Percentiles rank a stretch among this genome's conserved stretches.
These are phyloP conservation scores for Catenaria anguillulae DNA, from an alignment of 371 early-diverging fungal genomes.

Conservation along the genomic window DNA sequence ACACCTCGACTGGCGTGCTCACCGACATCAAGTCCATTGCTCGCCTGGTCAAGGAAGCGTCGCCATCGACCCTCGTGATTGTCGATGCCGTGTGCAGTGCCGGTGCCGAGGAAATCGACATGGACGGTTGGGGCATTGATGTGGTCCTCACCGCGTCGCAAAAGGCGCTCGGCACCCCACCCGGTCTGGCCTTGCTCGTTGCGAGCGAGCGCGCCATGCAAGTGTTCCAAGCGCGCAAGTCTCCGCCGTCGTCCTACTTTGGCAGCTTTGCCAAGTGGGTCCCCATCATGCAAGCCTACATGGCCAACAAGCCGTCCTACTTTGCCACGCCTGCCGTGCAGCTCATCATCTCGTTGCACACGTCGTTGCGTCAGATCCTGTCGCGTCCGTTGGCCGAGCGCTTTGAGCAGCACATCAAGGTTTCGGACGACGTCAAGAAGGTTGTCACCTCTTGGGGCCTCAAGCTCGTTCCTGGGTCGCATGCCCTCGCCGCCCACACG, in stretches of 20 bases:
- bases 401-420: slow-evolving; percentile 52
- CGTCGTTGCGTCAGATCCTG: slow-evolving; percentile 62
- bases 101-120: slow-evolving; percentile 78
- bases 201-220: slow-evolving; percentile 55
- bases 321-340: slow-evolving; percentile 97
- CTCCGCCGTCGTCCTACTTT: slow-evolving; percentile 56
- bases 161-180: slow-evolving; percentile 87
- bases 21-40: slow-evolving; percentile 64
- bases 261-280: slow-evolving; percentile 66
- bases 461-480: slow-evolving; percentile 42
- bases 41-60: slow-evolving; percentile 50
- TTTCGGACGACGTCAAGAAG: slow-evolving; percentile 56
- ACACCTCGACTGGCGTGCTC: slow-evolving; percentile 89
- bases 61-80: slow-evolving; percentile 76
- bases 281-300: slow-evolving; percentile 83
- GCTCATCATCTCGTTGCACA: slow-evolving; percentile 73
- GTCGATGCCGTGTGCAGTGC: slow-evolving; percentile 94
- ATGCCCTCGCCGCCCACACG: slow-evolving; percentile 4
- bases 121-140: slow-evolving; percentile 85
- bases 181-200: slow-evolving; percentile 70
- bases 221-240: slow-evolving; percentile 51
- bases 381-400: slow-evolving; percentile 34
- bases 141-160: slow-evolving; percentile 81
- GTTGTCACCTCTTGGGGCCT: slow-evolving; percentile 52
- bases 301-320: slow-evolving; percentile 76